Conservation (phyloP, 495 filamentous ascomycete genomes). For the Ascodesmis nigricans region DNA sequence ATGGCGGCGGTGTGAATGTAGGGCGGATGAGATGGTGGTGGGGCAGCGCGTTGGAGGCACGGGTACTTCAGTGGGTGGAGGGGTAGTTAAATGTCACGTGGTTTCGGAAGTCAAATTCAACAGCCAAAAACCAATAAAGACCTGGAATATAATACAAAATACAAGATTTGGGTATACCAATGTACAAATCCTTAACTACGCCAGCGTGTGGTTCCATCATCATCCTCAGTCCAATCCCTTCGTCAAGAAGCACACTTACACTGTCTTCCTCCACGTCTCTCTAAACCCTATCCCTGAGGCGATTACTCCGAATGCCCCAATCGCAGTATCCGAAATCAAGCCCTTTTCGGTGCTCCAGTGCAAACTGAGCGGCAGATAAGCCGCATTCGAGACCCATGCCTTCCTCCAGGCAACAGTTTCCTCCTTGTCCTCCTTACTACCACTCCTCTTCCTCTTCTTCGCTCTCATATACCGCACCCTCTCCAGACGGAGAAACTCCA, state of each 20-base stretch:
- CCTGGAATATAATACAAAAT: neutral
- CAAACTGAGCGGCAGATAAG: constrained; percentile 36
- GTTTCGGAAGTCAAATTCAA: neutral
- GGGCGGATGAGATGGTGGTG: too few species aligned
- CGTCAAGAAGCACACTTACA: constrained; percentile 1
- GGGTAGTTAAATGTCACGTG: neutral
- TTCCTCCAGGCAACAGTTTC: constrained; percentile 25
- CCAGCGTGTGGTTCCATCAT: neutral
- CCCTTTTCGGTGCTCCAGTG: constrained; percentile 69
- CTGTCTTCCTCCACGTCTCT: constrained; percentile 36
- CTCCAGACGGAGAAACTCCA: constrained; percentile 47
- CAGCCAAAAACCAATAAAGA: neutral
- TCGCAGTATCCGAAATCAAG: constrained; percentile 31
- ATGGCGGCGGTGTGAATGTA: too few species aligned
- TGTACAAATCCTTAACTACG: neutral
- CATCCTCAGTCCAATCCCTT: neutral
- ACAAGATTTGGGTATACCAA: neutral
- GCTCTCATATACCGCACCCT: constrained; percentile 21
- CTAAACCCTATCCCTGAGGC: constrained; percentile 45
- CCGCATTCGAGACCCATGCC: constrained; percentile 23
- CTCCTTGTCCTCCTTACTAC: constrained; percentile 26
- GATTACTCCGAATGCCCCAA: constrained; percentile 44
- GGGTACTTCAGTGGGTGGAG: constrained; percentile 4
- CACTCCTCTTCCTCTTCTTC: constrained; percentile 23
- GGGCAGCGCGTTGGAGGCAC: too few species aligned